Base-by-base conservation (phyloP, 352 stramenopile genomes). In the Phytophthora lateralis region DNA sequence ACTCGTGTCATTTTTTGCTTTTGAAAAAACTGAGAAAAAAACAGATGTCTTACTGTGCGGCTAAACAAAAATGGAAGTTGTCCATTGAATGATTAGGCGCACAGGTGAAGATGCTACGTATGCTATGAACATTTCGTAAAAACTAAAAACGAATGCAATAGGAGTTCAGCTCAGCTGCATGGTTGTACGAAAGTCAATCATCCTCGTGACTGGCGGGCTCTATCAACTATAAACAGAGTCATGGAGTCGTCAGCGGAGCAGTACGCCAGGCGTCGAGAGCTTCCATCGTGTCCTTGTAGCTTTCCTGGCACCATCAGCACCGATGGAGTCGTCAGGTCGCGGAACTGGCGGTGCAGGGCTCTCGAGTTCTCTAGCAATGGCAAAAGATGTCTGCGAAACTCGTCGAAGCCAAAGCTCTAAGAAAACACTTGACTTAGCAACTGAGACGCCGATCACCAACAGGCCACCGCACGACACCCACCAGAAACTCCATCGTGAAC, bases 241-340 rank as follows among this genome's bases (percentile, higher is more conserved):
- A 91, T 85, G 10, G 84, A 82, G 50, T 93, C 82, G 20, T 85
- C 60, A 7, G 64, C 55, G 2, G 80, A 69, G 42, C 46, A 90
- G 51, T 86, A 93, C 6, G 82, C 84, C 27, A 90, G 30, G 4
- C 58, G 63, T 6, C 44, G 71, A 37, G 63, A 50, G 10, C 59
- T 50, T 8, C 71, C 72, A 27, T 68, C 56, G 20, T 68, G 49
- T 27, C 59, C 57, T 38, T 68, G 30, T n/a, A 88, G 37, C 44
- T 91, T 88, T 6, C 79, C 82, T 29, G 85, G 85, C 14, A 93
- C 73, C 64, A 91, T 64, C 15, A 93, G 70, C 29, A 93, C 81
- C 9, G 85, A 91, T 18, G 85, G 82, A 46, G 64, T 73, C 5
- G 60, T 68, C 11, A 88, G 48, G n/a, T 77, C 56, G 17, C 55